These are phyloP conservation scores for Colletotrichum trifolii DNA, from an alignment of 2,329 filamentous ascomycete genomes.

Conservation along the genomic window DNA sequence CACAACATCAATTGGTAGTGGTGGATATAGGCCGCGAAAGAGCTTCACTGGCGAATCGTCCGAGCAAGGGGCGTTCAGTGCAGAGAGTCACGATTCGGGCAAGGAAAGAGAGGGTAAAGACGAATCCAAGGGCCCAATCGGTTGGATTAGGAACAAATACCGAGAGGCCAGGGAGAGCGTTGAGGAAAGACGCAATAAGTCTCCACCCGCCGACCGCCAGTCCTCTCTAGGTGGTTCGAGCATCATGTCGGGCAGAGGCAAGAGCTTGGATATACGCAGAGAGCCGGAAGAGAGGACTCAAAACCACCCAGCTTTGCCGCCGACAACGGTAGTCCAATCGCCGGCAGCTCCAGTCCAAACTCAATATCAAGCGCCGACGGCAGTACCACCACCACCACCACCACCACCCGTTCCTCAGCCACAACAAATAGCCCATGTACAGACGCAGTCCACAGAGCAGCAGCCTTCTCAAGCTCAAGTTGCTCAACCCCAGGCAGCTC, in stretches of 20 bases:
- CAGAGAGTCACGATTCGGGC: constrained; percentile 52
- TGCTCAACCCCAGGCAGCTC: neutral
- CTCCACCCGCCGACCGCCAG: constrained; percentile 58
- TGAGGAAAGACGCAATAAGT: constrained; percentile 67
- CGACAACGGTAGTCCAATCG: constrained; percentile 7
- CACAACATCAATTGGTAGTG: constrained; percentile 75
- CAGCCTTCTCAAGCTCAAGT: neutral
- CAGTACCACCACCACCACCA: neutral
- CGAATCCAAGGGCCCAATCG: constrained; percentile 62
- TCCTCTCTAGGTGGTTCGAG: constrained; percentile 40
- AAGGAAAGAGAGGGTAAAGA: constrained; percentile 56
- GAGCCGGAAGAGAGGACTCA: constrained; percentile 45
- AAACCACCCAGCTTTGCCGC: constrained; percentile 15
- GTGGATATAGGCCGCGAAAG: constrained; percentile 58
- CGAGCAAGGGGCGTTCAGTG: constrained; percentile 53
- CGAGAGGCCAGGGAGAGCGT: constrained; percentile 68
- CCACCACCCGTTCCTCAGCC: neutral
- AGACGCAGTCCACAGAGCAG: neutral
- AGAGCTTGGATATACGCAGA: constrained; percentile 53
- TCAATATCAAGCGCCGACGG: no score
- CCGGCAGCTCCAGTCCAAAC: neutral
- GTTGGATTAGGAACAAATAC: constrained; percentile 71
- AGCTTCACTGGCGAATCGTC: constrained; percentile 64
- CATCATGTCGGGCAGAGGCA: constrained; percentile 47
- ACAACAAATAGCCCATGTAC: neutral